Evolutionary conservation across 2,329 filamentous ascomycete species (phyloP), one percentile per base, ranked within the genome.

Genomic region (Fusarium mexicanum): DNA sequence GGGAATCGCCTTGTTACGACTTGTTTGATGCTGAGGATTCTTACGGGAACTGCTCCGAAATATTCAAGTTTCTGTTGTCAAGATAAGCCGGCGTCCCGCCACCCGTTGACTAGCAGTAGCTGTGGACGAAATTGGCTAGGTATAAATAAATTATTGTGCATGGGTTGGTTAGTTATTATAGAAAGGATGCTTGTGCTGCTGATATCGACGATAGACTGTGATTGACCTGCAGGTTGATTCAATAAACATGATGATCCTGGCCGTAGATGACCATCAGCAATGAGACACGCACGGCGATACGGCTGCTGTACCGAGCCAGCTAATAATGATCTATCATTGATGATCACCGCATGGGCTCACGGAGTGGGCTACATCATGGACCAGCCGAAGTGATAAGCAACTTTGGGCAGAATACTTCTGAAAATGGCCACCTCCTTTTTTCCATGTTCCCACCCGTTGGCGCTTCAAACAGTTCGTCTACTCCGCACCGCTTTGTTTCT

Each of bases 381-480:
- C 50, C 51, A 40, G 35, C 41, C 51, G 26, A 44, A 50, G 8
- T 62, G 61, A 64, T 64, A 44, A 55, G 57, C 55, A 41, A 41
- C 38, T 24, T 44, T 50, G 69, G 47, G 53, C 38, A 24, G 66
- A 35, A 31, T 35, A 51, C 11, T 11, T 26, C 33, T 68, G 44
- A 61, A 55, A 63, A 55, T 75, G 73, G 63, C 61, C 65, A 59
- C 69, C 69, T 75, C 76, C 76, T 74, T 75, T 77, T 77, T 77
- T 72, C 13, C 47, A 48, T 26, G 44, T 69, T 66, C 46, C 54
- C 61, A 69, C 64, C 53, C 63, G 20, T 29, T 29, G 26, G 35
- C 24, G 24, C 70, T 59, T 35, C 43, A 65, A 47, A 58, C 22
- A 57, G 41, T 33, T 61, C 20, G 33, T 59, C 37, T 17, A 31